phyloP scores from a whole-genome alignment of 495 filamentous ascomycete species.

The Chaetomium fimeti region DNA sequence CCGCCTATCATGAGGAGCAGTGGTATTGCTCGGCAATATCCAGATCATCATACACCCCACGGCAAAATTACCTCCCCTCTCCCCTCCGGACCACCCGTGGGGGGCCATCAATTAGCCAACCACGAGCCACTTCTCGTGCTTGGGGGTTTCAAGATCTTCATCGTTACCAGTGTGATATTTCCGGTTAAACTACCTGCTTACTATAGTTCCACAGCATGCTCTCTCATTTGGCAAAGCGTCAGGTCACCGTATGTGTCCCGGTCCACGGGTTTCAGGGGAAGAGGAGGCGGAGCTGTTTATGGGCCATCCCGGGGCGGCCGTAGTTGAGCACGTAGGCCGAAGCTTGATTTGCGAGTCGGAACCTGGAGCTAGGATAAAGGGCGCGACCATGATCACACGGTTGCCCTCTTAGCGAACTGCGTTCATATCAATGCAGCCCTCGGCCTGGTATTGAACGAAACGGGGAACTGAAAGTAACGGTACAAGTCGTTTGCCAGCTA shows the following conservation, averaged over 20 bases:
- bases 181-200: not conserved
- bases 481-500: not conserved
- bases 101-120: not conserved
- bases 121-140: not conserved
- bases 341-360: too few relatives aligned
- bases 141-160: constrained; percentile 9
- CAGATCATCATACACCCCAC: constrained; percentile 5
- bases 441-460: too few relatives aligned
- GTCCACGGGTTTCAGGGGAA: too few relatives aligned
- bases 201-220: not conserved
- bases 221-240: not conserved
- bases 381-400: too few relatives aligned
- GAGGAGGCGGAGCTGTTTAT: too few relatives aligned
- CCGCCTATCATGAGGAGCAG: not conserved
- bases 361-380: too few relatives aligned
- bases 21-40: constrained; percentile 1
- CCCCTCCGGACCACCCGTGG: not conserved
- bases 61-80: constrained; percentile 9
- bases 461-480: too few relatives aligned
- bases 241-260: too few relatives aligned
- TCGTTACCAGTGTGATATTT: not conserved
- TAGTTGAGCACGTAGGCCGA: too few relatives aligned
- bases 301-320: too few relatives aligned
- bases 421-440: too few relatives aligned
- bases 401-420: too few relatives aligned